phyloP scores from a whole-genome alignment of 495 filamentous ascomycete genomes.

The Podospora sp. region DNA sequence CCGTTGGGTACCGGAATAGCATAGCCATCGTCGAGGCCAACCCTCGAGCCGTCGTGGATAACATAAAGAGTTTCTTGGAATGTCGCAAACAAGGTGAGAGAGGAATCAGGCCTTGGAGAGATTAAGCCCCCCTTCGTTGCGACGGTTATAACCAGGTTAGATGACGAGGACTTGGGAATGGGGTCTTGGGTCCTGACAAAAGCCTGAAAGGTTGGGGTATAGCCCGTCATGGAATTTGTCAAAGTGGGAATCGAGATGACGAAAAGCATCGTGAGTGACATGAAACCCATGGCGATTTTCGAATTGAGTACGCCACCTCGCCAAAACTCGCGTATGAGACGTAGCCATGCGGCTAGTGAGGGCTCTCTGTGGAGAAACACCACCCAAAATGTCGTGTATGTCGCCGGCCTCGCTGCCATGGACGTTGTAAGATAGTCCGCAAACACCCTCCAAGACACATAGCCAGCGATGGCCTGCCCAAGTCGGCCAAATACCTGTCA shows the following conservation, averaged over 20 bases:
- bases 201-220: neutral
- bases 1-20: neutral
- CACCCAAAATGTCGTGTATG: slow-evolving; percentile 18
- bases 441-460: slow-evolving; percentile 16
- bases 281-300: slow-evolving; percentile 5
- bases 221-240: slow-evolving; percentile 7
- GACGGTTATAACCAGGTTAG: neutral
- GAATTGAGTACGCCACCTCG: neutral
- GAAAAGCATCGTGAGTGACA: slow-evolving; percentile 8
- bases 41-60: slow-evolving; percentile 10
- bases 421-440: slow-evolving; percentile 2
- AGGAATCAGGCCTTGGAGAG: neutral
- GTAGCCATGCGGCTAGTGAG: neutral
- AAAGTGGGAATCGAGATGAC: slow-evolving; percentile 9
- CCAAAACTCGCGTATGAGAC: neutral
- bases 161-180: too few relatives aligned
- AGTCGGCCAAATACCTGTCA: slow-evolving; percentile 6
- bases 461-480: neutral
- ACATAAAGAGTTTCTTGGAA: neutral
- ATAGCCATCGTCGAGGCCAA: neutral
- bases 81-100: slow-evolving; percentile 2
- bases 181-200: slow-evolving; percentile 5
- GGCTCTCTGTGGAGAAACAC: slow-evolving; percentile 4
- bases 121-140: too few relatives aligned
- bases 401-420: neutral